Evolutionary conservation across 2,329 filamentous ascomycete genomes (phyloP).

Genomic region (Fusarium floridanum): DNA sequence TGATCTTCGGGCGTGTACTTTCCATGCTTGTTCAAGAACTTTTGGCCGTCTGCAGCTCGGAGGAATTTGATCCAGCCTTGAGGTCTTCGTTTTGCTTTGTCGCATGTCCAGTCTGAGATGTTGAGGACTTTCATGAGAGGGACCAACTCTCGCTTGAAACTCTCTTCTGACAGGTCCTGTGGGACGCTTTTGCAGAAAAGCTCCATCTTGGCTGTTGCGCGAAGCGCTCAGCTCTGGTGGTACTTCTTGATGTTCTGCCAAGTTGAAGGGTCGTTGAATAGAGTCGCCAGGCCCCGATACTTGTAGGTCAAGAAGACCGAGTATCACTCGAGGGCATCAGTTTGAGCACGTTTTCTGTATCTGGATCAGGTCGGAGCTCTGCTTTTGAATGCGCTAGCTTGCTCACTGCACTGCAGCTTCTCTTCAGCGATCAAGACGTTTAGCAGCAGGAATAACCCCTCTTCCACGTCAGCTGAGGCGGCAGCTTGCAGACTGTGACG

Average conservation of each 20-base stretch:
- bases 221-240: neutral
- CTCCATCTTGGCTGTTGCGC: conserved; percentile 55
- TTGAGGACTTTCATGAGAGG: conserved; percentile 55
- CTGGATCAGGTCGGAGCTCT: neutral
- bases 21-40: conserved; percentile 57
- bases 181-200: conserved; percentile 61
- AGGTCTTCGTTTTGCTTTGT: conserved; percentile 54
- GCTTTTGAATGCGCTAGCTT: neutral
- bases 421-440: neutral
- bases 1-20: conserved; percentile 35
- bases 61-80: conserved; percentile 61
- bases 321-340: neutral
- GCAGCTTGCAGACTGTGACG: neutral
- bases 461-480: neutral
- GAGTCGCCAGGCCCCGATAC: neutral
- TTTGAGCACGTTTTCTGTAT: neutral
- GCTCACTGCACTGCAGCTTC: neutral
- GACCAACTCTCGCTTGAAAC: conserved; percentile 55
- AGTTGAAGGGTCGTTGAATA: neutral
- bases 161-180: conserved; percentile 52
- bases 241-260: neutral
- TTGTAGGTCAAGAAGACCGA: neutral
- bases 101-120: conserved; percentile 59
- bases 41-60: conserved; percentile 51
- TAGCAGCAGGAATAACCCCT: neutral